A percentile compares a stretch with the other conserved stretches of the same genome.
phyloP scores from a whole-genome alignment of 345 rosid species.

The Hypericum perforatum region DNA sequence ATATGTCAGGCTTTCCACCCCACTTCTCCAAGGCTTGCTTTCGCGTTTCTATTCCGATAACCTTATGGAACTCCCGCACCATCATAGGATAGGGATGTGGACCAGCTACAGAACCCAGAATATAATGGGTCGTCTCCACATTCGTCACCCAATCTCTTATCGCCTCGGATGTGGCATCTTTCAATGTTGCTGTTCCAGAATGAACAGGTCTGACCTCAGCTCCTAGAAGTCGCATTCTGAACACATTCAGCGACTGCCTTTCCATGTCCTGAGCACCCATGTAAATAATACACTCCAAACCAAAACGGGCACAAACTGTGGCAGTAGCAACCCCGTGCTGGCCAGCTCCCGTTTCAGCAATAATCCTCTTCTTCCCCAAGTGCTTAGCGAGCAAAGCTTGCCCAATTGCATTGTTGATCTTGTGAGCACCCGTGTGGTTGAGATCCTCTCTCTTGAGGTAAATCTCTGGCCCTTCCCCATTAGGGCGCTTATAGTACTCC shows the following conservation, averaged over 20 bases:
- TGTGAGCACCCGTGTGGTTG: slow-evolving; percentile 91
- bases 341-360: slow-evolving; percentile 95
- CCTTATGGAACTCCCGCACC: slow-evolving; percentile 90
- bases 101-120: slow-evolving; percentile 89
- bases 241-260: slow-evolving; percentile 83
- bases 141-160: slow-evolving; percentile 92
- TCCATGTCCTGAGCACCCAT: slow-evolving; percentile 99
- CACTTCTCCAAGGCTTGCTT: slow-evolving; percentile 80
- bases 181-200: slow-evolving; percentile 22
- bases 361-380: slow-evolving; percentile 71
- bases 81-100: slow-evolving; percentile 98
- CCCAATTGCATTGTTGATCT: slow-evolving; percentile 82
- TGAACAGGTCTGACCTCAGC: slow-evolving; percentile 52
- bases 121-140: slow-evolving; percentile 91
- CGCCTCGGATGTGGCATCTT: slow-evolving; percentile 33
- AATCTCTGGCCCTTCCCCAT: slow-evolving; percentile 78
- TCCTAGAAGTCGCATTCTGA: slow-evolving; percentile 87
- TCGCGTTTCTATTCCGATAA: slow-evolving; percentile 86
- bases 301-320: slow-evolving; percentile 83
- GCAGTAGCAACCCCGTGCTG: slow-evolving; percentile 98
- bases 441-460: slow-evolving; percentile 96
- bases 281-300: slow-evolving; percentile 64
- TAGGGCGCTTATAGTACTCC: slow-evolving; percentile 56
- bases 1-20: slow-evolving; percentile 92
- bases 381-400: slow-evolving; percentile 85